Evolutionary conservation across 257 asterid species (phyloP).

Genomic region (Gentiana straminea): DNA sequence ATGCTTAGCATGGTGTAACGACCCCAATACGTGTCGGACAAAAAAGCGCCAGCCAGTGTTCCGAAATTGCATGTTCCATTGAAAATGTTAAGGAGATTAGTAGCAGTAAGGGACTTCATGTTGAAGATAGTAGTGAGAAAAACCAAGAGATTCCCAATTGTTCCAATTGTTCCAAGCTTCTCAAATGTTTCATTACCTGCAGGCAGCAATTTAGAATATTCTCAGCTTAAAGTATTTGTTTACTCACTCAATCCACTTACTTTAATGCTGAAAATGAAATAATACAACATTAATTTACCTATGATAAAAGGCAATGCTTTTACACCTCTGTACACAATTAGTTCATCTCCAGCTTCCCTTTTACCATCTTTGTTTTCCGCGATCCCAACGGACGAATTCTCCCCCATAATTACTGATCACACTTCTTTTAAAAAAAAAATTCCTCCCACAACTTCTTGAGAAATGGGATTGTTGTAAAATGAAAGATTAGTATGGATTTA

Average conservation of each 20-base stretch:
- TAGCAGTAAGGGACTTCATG: conserved; percentile 47
- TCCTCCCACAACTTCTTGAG: background rate
- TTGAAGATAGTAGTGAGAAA: conserved; percentile 62
- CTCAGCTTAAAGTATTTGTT: no score
- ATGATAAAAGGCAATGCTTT: conserved; percentile 24
- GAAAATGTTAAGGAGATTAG: conserved; percentile 54
- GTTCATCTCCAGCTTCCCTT: conserved; percentile 2
- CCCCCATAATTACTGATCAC: background rate
- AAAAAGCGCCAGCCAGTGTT: conserved; percentile 53
- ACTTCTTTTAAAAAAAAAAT: background rate
- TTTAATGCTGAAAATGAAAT: no score
- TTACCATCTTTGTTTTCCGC: background rate
- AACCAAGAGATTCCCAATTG: conserved; percentile 49
- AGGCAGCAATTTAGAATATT: background rate
- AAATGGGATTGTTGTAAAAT: background rate
- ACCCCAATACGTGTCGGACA: conserved; percentile 64
- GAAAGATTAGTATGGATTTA: background rate
- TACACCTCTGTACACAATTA: conserved; percentile 16
- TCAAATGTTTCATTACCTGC: conserved; percentile 71
- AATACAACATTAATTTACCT: conserved; percentile 1
- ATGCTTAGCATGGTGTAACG: conserved; percentile 59
- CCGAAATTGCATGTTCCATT: conserved; percentile 66
- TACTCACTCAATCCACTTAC: no score
- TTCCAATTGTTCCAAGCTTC: conserved; percentile 67
- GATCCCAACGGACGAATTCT: background rate